These are phyloP conservation scores for Cystofilobasidium bisporidii DNA, from an alignment of 768 basidiomycete genomes.

Conservation along the genomic window DNA sequence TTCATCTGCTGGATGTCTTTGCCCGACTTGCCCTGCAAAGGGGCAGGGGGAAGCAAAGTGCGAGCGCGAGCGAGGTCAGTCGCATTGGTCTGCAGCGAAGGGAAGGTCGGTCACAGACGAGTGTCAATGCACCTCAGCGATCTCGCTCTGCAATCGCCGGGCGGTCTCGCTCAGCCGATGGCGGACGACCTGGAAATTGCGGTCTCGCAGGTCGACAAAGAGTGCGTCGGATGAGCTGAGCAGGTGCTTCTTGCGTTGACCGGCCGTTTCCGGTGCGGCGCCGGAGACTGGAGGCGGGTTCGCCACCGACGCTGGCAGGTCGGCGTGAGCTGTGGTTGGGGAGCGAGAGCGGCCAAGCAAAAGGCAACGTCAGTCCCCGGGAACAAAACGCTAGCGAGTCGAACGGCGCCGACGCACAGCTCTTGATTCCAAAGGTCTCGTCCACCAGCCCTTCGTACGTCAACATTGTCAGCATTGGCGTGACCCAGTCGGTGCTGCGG, in stretches of 20 bases:
- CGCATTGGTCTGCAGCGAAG: too few relatives aligned
- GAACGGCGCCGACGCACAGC: conserved; percentile 60
- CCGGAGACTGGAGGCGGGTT: conserved; percentile 42
- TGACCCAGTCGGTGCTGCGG: conserved; percentile 86
- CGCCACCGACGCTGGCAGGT: conserved; percentile 45
- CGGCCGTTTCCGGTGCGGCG: conserved; percentile 41
- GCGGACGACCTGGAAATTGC: conserved; percentile 86
- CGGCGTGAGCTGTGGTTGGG: conserved; percentile 30
- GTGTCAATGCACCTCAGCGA: conserved; percentile 78
- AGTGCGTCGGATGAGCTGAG: conserved; percentile 53
- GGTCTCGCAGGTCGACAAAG: conserved; percentile 70
- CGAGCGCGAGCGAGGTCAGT: not conserved
- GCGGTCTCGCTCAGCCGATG: conserved; percentile 70
- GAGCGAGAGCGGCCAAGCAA: conserved; percentile 15
- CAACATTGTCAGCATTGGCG: conserved; percentile 85
- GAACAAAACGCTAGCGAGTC: not conserved
- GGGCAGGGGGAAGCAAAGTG: too few relatives aligned
- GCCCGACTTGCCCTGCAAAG: conserved; percentile 63
- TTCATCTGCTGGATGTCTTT: conserved; percentile 84
- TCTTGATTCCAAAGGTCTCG: conserved; percentile 78
- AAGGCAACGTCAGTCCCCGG: too few relatives aligned
- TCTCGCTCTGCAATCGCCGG: conserved; percentile 65
- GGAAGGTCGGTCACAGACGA: too few relatives aligned
- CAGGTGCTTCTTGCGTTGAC: conserved; percentile 85
- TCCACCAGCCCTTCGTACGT: conserved; percentile 96